Evolutionary conservation across 208 protist genomes (phyloP), one percentile per base, ranked within the genome.

Genomic region (Leishmania aethiopica): DNA sequence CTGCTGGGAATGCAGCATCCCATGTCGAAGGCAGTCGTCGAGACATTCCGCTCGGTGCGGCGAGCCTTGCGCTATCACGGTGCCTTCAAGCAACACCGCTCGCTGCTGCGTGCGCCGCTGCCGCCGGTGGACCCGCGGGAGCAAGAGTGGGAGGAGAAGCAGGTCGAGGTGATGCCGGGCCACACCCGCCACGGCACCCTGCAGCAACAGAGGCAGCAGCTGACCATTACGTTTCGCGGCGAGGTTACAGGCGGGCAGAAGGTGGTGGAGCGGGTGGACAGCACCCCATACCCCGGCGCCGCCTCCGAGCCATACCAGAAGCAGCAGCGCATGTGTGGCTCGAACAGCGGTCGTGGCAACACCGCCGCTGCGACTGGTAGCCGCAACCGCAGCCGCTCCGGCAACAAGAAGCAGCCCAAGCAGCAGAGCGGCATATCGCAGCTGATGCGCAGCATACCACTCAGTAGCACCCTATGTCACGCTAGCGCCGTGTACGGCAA

Each of bases 191-290:
- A 93, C 79, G 79, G 86, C 77, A 90, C 91, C 3, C 60, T 92
- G 67, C 75, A 89, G 71, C 78, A 90, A 70, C 87, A 88, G 78
- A 82, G 89, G 80, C 88, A 90, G 74, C 89, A 95, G 78, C 88
- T 97, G 60, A 95, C 90, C 81, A 94, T 97, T 72, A 97, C 94
- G 37, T 95, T 97, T 76, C 91, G 90, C 37, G 94, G 94, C 17
- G 88, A 93, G 76, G 93, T 85, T 42, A 97, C 94, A 28, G 78
- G 85, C 1, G 90, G 91, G 51, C 72, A 88, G 71, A 96, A 91
- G 86, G 60, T 92, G 69, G 87, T 85, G 45, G 94, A 97, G 88
- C 90, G 92, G 22, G 73, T 94, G 1, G 90, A 91, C 78, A 81
- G 84, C 28, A 87, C 84, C 42, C 88, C 94, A 32, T 97, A 96